Evolutionary conservation across 169 alveolate genomes (phyloP), one percentile per base, ranked within the genome.

Genomic region (Babesia ovis): DNA sequence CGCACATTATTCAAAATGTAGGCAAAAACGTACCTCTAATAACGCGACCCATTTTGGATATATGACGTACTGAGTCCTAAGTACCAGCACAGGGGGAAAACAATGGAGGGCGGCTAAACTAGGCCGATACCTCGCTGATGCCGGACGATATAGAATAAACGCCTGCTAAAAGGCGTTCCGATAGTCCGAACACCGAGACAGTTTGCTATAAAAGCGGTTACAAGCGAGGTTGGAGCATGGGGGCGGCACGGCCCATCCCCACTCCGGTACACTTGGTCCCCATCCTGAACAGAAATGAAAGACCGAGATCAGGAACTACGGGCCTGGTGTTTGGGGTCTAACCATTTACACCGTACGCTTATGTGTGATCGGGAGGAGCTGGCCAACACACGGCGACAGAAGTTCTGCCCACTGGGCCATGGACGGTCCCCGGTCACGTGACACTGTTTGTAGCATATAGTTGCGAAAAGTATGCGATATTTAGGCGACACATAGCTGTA

Each of bases 21-120:
- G 56, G 22, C 27, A 34, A 37, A 32, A 74, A 59, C 85, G n/a
- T 64, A 73, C 85, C 68, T 53, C 85, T 79, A 58, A 79, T 79
- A 32, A 79, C 57, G 20, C 86, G 82, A 66, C 86, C 86, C 86
- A 79, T 79, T 56, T 45, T 31, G 34, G 35, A 16, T 1, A 4
- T 32, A 16, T 16, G 1, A 23, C 22, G 45, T 0, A 20, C 11
- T n/a, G 67, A 39, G 50, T 2, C 45, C 4, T 25, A 11, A 31
- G 61, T 54, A 23, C 61, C 61, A 11, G 61, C 32, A 11, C 20
- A 11, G 20, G 35, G 61, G 41, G 9, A n/a, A 22, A 25, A 12
- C 56, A 25, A 9, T 54, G 32, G 67, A 35, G 20, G 50, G 32
- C 51, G 67, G 42, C 67, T 18, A 35, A 4, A 37, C 67, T 39